Evolutionary conservation across 345 rosid species (phyloP).

Genomic region (Ailanthus altissimus): DNA sequence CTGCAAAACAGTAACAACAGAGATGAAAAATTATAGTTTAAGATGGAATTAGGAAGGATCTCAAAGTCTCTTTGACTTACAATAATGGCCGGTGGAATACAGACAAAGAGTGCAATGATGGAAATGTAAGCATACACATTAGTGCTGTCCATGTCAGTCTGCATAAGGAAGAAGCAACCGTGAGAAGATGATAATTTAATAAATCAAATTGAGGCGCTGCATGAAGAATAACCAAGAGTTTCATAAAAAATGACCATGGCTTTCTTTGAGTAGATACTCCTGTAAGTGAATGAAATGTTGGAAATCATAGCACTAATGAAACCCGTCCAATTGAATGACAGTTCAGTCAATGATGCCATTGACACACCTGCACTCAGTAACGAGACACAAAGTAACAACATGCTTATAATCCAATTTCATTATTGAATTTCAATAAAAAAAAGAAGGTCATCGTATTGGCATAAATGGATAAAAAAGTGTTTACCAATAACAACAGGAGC

Average conservation of each 20-base stretch:
- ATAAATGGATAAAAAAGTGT: neutral
- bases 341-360: constrained; percentile 90
- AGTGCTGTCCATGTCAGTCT: constrained; percentile 99
- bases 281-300: constrained; percentile 91
- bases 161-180: constrained; percentile 28
- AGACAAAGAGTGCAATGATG: constrained; percentile 84
- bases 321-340: constrained; percentile 95
- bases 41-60: neutral
- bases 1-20: constrained; percentile 37
- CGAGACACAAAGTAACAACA: neutral
- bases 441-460: neutral
- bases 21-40: neutral
- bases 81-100: constrained; percentile 89
- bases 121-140: constrained; percentile 94
- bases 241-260: constrained; percentile 69
- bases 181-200: neutral
- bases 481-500: constrained; percentile 91
- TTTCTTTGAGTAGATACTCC: constrained; percentile 95
- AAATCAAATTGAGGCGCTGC: neutral
- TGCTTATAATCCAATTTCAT: neutral
- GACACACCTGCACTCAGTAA: constrained; percentile 60
- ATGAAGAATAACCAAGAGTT: neutral
- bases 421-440: neutral
- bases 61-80: constrained; percentile 44
- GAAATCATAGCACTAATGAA: constrained; percentile 99